Evolutionary conservation across 2,329 filamentous ascomycete species (phyloP).

Genomic region (Paracamarosporium sp.): DNA sequence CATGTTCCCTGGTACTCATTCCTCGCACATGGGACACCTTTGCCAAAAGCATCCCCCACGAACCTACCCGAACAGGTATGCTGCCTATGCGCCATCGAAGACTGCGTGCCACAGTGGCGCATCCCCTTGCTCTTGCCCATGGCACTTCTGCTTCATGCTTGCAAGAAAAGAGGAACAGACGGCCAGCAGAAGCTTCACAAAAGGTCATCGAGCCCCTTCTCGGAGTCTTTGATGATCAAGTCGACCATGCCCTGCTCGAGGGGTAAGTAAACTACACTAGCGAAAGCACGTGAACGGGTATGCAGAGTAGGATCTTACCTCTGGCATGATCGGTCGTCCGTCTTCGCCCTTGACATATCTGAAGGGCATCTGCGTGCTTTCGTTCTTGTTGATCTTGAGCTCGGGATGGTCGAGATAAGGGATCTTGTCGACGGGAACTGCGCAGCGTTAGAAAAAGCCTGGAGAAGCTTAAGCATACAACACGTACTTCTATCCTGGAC

Average conservation of each 20-base stretch:
- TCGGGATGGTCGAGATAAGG: conserved; percentile 88
- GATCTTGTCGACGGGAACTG: conserved; percentile 80
- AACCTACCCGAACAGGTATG: conserved; percentile 23
- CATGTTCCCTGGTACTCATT: conserved; percentile 9
- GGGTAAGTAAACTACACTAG: conserved; percentile 28
- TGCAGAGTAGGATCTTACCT: conserved; percentile 62
- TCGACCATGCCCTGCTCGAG: conserved; percentile 83
- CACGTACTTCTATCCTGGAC: conserved; percentile 79
- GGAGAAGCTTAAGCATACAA: background rate
- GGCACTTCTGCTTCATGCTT: conserved; percentile 5
- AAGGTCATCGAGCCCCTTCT: conserved; percentile 88
- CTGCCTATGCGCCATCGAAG: conserved; percentile 26
- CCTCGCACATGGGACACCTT: conserved; percentile 17
- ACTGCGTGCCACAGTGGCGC: conserved; percentile 48
- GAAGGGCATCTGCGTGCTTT: conserved; percentile 97
- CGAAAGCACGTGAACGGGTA: conserved; percentile 12
- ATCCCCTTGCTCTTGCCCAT: conserved; percentile 18
- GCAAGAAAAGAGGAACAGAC: background rate
- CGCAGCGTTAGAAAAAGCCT: conserved; percentile 22
- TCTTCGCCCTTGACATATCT: conserved; percentile 82
- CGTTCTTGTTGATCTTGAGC: conserved; percentile 85
- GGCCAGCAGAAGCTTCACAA: conserved; percentile 58
- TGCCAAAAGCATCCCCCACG: conserved; percentile 23
- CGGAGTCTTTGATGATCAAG: conserved; percentile 89
- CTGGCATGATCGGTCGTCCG: conserved; percentile 87